Evolutionary conservation across 78 protist species (phyloP), one percentile per base, ranked within the genome.

Genomic region (Polysphondylium violaceum): DNA sequence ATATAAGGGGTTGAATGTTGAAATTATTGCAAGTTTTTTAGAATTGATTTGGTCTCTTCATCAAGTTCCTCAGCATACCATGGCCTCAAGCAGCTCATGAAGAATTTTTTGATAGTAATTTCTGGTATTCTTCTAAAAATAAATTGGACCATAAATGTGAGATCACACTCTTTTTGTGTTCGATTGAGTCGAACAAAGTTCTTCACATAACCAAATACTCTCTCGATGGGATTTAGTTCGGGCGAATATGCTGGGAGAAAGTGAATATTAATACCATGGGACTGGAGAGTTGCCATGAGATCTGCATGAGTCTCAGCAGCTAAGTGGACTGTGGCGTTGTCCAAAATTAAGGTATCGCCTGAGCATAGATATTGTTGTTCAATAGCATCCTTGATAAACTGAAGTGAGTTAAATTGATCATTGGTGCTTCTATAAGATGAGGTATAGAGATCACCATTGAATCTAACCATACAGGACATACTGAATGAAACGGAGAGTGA

Each of bases 231-330:
- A 29, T 55, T 76, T 6, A 55, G 19, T 47, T 76, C 67, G 4
- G 86, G 86, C 25, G 40, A 19, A 76, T 55, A 53, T 16, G 61
- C 59, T 16, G 86, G 86, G 8, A 76, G 43, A 36, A 76, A 76
- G 12, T 23, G 7, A 17, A 73, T 9, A 60, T 2, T 35, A 2
- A 73, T 38, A 2, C 27, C 25, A 38, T 14, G 27, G 3, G 3
- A 3, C 21, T 9, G 12, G 2, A 58, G 44, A 7, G 4, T 2
- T 16, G 11, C 17, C 2, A 9, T 7, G 4, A 41, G 4, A 2
- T 12, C 21, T 12, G 67, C 27, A 38, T n/a, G 33, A 16, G 67
- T 59, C 3, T 73, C 67, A 59, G 12, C 11, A 36, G 56, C 78
- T 21, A 3, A 7, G 33, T 73, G 78, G 9, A 73, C 67, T 16